These are phyloP conservation scores for Penicillium cinerascens DNA, from an alignment of 495 filamentous ascomycete genomes.

Conservation along the genomic window DNA sequence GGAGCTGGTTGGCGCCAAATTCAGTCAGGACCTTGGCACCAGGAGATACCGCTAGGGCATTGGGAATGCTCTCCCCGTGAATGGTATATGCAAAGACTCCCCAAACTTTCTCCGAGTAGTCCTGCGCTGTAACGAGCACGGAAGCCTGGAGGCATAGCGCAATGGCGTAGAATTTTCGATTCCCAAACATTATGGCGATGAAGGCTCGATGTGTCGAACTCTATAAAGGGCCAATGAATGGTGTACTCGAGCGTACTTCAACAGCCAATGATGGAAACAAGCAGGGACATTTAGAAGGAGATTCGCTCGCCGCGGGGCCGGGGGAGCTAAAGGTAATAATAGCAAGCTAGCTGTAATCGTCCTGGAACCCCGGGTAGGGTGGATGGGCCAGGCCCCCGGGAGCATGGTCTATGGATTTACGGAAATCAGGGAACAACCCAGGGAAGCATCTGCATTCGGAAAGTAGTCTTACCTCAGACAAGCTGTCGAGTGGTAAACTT, in stretches of 20 bases:
- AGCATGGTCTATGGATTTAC: slow-evolving; percentile 2
- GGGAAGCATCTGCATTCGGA: slow-evolving; percentile 14
- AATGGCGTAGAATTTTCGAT: slow-evolving; percentile 2
- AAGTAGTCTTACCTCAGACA: not conserved
- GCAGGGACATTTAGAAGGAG: not conserved
- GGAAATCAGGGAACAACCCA: slow-evolving; percentile 8
- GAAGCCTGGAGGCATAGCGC: slow-evolving; percentile 14
- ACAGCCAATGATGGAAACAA: not conserved
- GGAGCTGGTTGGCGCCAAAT: slow-evolving; percentile 66
- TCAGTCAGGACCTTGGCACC: slow-evolving; percentile 54
- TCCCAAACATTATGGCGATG: slow-evolving; percentile 15
- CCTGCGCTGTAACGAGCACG: slow-evolving; percentile 21
- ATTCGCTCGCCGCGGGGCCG: not conserved
- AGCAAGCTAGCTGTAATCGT: not conserved
- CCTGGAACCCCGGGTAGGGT: slow-evolving; percentile 3
- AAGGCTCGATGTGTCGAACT: not conserved
- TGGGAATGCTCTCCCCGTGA: slow-evolving; percentile 71
- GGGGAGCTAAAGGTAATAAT: slow-evolving; percentile 2
- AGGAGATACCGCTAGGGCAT: slow-evolving; percentile 35
- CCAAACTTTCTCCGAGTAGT: slow-evolving; percentile 54
- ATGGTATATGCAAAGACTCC: slow-evolving; percentile 68
- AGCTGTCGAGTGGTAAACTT: slow-evolving; percentile 1
- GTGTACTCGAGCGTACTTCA: not conserved
- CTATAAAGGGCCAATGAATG: not conserved
- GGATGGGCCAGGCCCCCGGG: slow-evolving; percentile 16